These are phyloP conservation scores for Gossypium turneri DNA, from an alignment of 345 rosid genomes.

Conservation along the genomic window DNA sequence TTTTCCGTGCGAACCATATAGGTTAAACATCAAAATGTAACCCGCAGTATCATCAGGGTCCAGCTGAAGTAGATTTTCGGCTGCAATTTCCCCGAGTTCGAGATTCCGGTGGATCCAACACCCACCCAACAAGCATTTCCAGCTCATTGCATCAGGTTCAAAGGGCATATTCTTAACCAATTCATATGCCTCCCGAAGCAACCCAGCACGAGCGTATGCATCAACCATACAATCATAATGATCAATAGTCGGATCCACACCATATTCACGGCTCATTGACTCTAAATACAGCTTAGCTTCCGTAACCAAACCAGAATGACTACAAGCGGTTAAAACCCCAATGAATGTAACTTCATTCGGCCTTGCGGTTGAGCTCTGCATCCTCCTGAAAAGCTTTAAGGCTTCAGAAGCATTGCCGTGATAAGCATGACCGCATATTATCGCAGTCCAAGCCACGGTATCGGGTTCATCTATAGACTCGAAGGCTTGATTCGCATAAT, in stretches of 20 bases:
- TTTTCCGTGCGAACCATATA: constrained; percentile 43
- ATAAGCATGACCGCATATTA: constrained; percentile 62
- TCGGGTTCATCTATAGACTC: constrained; percentile 53
- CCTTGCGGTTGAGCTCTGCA: constrained; percentile 39
- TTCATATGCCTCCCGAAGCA: constrained; percentile 47
- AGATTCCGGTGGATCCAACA: constrained; percentile 68
- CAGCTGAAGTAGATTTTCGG: constrained; percentile 48
- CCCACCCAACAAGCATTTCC: constrained; percentile 73
- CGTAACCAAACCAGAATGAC: constrained; percentile 58
- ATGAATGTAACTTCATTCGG: constrained; percentile 70
- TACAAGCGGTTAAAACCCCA: constrained; percentile 69
- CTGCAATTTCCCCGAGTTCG: constrained; percentile 58
- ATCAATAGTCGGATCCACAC: constrained; percentile 54
- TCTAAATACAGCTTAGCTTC: constrained; percentile 49
- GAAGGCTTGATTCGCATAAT: constrained; percentile 52
- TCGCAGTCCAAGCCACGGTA: constrained; percentile 74
- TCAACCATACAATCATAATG: constrained; percentile 70
- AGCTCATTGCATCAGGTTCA: constrained; percentile 59
- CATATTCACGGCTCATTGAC: constrained; percentile 42
- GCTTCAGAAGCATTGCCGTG: constrained; percentile 68
- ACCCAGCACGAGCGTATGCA: constrained; percentile 61
- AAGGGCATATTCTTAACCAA: constrained; percentile 56
- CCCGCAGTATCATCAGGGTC: constrained; percentile 66
- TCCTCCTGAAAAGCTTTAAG: constrained; percentile 49
- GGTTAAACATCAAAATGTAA: constrained; percentile 60